These are phyloP conservation scores for Phytophthora kernoviae DNA, from an alignment of 352 stramenopile genomes.

Conservation along the genomic window DNA sequence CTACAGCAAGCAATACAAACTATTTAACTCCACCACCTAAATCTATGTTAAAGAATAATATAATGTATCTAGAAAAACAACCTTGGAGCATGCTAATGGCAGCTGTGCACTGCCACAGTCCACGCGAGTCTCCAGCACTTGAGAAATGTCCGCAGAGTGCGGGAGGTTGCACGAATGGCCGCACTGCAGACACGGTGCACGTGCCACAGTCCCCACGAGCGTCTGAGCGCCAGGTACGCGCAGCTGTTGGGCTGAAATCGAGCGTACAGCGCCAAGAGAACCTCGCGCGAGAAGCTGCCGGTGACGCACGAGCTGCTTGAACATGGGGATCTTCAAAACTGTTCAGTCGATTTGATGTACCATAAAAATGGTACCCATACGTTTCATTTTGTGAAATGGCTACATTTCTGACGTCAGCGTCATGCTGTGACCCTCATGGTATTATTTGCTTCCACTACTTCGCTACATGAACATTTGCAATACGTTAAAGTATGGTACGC, in stretches of 20 bases:
- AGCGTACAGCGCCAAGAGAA: constrained; percentile 7
- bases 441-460: not conserved
- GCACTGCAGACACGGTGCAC: constrained; percentile 58
- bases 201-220: constrained; percentile 41
- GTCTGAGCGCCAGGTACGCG: constrained; percentile 21
- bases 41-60: not conserved
- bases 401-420: constrained; percentile 1
- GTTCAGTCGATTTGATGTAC: too few species aligned
- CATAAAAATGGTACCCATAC: not conserved
- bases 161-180: constrained; percentile 18
- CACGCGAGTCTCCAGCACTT: constrained; percentile 30
- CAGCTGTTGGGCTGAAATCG: constrained; percentile 19
- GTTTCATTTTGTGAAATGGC: constrained; percentile 1
- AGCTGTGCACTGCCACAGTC: constrained; percentile 43
- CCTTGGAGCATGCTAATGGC: constrained; percentile 56
- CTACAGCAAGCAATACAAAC: constrained; percentile 13
- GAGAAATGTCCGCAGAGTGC: constrained; percentile 21
- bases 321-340: constrained; percentile 17
- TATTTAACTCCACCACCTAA: not conserved
- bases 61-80: constrained; percentile 6
- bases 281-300: not conserved
- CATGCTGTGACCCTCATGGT: not conserved
- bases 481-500: constrained; percentile 13
- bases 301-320: constrained; percentile 22
- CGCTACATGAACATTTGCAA: not conserved